A percentile compares a stretch with the other conserved stretches of the same genome.
These are phyloP conservation scores for Yamadazyma laniorum DNA, from an alignment of 805 yeast species.

Conservation along the genomic window DNA sequence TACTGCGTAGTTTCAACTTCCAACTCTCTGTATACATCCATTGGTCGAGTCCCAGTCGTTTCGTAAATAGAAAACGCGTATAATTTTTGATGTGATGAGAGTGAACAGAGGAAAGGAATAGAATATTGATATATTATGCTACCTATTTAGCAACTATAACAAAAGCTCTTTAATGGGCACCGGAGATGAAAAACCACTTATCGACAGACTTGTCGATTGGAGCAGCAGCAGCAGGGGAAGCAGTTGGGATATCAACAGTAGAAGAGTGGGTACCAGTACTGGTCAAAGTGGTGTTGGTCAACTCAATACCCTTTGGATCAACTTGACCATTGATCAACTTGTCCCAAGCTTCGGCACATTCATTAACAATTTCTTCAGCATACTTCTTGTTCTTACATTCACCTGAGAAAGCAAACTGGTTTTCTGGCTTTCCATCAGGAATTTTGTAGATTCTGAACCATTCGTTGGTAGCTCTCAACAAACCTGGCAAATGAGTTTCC, in stretches of 20 bases:
- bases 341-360: constrained; percentile 71
- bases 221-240: constrained; percentile 73
- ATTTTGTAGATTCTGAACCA: constrained; percentile 86
- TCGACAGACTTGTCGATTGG: constrained; percentile 95
- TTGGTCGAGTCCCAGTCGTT: constrained; percentile 1
- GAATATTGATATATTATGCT: too few species aligned
- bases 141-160: too few species aligned
- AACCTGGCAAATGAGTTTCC: constrained; percentile 64
- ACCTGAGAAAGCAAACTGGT: constrained; percentile 73
- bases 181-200: constrained; percentile 98
- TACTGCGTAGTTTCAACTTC: constrained; percentile 9
- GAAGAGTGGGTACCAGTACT: constrained; percentile 51
- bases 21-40: constrained; percentile 7
- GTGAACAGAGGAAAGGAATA: too few species aligned
- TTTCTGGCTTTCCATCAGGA: constrained; percentile 77
- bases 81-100: neutral
- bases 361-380: constrained; percentile 59
- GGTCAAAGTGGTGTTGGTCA: constrained; percentile 72
- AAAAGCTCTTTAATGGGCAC: constrained; percentile 47
- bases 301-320: constrained; percentile 56
- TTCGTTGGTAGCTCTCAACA: constrained; percentile 61
- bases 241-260: constrained; percentile 61
- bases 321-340: constrained; percentile 46
- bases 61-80: neutral
- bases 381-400: constrained; percentile 56